Evolutionary conservation across 169 alveolate genomes (phyloP), one percentile per base, ranked within the genome.

Genomic region (Eimeria acervulina): DNA sequence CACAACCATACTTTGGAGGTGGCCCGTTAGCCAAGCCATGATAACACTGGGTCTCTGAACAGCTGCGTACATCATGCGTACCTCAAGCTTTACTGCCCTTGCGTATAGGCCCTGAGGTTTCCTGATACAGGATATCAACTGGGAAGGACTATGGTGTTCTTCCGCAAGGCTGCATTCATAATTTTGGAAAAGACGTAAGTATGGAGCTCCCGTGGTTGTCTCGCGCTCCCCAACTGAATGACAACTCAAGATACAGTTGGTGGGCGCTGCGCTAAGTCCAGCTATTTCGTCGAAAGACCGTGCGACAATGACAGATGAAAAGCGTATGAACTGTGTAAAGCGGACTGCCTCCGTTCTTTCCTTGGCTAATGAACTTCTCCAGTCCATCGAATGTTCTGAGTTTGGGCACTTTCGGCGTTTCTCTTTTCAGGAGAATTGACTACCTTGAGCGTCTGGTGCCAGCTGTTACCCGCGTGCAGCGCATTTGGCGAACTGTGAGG

Each of bases 111-210:
- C 31, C 90, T 95, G 23, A 70, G 66, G 44, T 70, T 95, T 42
- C 91, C 95, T 4, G 59, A 55, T 38, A 70, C 96, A 19, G 96
- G 80, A 42, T 95, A 87, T 55, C 96, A 95, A 61, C 93, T 95
- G 61, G 96, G 96, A 12, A 74, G 61, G 92, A 36, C 96, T 0
- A 70, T 85, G 61, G 72, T 95, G 36, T 95, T 95, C 81, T 88
- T 95, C 68, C 92, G 93, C 68, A 84, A 89, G 63, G 76, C 89
- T 13, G 87, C 96, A 0, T 80, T 95, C 59, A n/a, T 89, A 8
- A 44, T 80, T 31, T 90, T 95, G 51, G 96, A 95, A 26, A 87
- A 78, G 74, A 55, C 52, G 96, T 95, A 61, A 47, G 93, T 31
- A 13, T 47, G 23, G 78, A n/a, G 1, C 78, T 12, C 26, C 78